Base-by-base conservation (phyloP, 257 asterid species). In the Voacanga thouarsii region DNA sequence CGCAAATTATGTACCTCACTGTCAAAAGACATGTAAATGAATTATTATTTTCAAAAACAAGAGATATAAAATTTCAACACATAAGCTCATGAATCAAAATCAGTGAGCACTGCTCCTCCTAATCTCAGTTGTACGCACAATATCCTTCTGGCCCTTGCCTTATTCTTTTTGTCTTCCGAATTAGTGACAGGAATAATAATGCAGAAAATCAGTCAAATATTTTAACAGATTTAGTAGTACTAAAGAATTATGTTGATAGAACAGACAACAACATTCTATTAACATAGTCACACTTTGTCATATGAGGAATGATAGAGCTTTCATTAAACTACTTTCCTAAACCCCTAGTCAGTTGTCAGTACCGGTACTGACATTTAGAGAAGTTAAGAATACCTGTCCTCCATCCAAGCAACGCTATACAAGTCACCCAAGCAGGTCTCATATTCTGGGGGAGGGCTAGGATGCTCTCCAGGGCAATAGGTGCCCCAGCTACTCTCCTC, bases 371-470 rank as follows among this genome's bases (percentile, higher is more conserved):
- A 60, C 49, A 79, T 16, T 39, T 49, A 77, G 18, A 51, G 9
- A 74, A 66, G 75, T 82, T 33, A 73, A 73, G 71, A 64, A n/a
- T 88, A 91, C 99, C 98, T 83, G 84, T 95, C 99, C 77, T 95
- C 99, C 98, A 95, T 93, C 99, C 99, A 95, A 81, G 99, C 92
- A 87, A 95, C 79, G 77, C 98, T 93, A 47, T 96, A 96, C 76
- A 94, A 85, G 88, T 96, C 99, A 33, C 99, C 99, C 84, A 96
- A 85, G 90, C 99, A 96, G 72, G 99, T 92, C 33, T 84, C 90
- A 5, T 96, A 93, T 85, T 89, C 98, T 7, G 86, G 91, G 73
- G 99, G 96, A 77, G 98, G 98, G 71, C 91, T 82, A 49, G 96
- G 96, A 85, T 81, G 79, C 49, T 92, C 97, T 72, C 97, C 98